Percentiles rank a stretch among this genome's conserved stretches.
These are phyloP conservation scores for Macroventuria anomochaeta DNA, from an alignment of 2,329 filamentous ascomycete species.

Conservation along the genomic window DNA sequence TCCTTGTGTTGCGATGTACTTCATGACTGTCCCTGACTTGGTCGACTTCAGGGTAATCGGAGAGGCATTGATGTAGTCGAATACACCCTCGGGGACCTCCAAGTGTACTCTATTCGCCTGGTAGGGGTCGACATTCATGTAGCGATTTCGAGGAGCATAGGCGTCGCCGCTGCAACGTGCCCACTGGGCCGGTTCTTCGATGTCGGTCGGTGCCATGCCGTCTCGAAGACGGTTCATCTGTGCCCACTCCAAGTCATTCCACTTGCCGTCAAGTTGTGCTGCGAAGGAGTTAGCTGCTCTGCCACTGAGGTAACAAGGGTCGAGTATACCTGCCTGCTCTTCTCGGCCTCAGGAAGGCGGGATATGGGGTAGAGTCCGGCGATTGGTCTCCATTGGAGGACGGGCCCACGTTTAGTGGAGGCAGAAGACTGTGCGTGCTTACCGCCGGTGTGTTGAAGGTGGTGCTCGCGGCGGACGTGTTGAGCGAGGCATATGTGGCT, in stretches of 20 bases:
- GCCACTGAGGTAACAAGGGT: slow-evolving; percentile 25
- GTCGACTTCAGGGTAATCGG: slow-evolving; percentile 54
- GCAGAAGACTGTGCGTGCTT: slow-evolving; percentile 43
- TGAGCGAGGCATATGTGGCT: slow-evolving; percentile 34
- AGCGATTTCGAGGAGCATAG: slow-evolving; percentile 75
- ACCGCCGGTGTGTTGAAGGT: slow-evolving; percentile 38
- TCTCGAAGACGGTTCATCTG: slow-evolving; percentile 62
- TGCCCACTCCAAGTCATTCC: slow-evolving; percentile 66
- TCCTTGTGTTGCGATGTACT: slow-evolving; percentile 89
- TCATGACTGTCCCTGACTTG: slow-evolving; percentile 51
- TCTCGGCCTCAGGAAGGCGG: slow-evolving; percentile 61
- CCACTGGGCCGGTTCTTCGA: slow-evolving; percentile 60
- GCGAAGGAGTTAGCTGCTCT: slow-evolving; percentile 19
- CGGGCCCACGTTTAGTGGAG: slow-evolving; percentile 26
- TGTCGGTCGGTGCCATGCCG: slow-evolving; percentile 43
- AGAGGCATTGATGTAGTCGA: slow-evolving; percentile 62
- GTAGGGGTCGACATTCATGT: slow-evolving; percentile 89
- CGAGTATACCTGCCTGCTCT: slow-evolving; percentile 56
- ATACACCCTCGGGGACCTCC: slow-evolving; percentile 70
- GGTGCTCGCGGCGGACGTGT: slow-evolving; percentile 34
- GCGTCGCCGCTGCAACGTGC: slow-evolving; percentile 64
- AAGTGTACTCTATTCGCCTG: slow-evolving; percentile 84
- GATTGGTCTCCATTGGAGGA: slow-evolving; percentile 14
- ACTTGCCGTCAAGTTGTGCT: slow-evolving; percentile 62
- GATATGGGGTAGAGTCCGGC: slow-evolving; percentile 18